These are phyloP conservation scores for Edaphochlamys debaryana DNA, from an alignment of 139 green algal species.

Conservation along the genomic window DNA sequence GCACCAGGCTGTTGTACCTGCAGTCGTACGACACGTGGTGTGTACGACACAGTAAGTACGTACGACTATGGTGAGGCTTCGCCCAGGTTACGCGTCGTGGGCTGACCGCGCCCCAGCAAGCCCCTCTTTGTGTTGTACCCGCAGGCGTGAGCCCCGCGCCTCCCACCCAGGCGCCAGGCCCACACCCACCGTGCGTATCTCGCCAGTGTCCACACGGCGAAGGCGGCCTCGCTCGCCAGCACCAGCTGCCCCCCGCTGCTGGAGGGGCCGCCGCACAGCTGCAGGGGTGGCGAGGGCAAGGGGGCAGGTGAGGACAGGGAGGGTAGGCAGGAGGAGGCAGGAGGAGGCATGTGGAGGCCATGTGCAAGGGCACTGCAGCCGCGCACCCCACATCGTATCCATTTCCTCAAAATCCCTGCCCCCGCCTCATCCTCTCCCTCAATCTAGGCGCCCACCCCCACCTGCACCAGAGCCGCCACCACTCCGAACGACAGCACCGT, in stretches of 20 bases:
- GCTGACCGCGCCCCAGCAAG: no score
- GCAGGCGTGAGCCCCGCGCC: no score
- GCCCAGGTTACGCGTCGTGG: no score
- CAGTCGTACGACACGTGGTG: no score
- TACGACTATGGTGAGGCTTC: no score
- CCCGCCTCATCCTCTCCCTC: neutral
- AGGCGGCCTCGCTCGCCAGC: constrained; percentile 10
- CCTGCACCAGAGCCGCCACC: constrained; percentile 26
- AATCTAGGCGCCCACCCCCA: neutral
- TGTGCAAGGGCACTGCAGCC: neutral
- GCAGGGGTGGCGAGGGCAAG: neutral
- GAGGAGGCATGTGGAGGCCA: no score
- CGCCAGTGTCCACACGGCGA: neutral
- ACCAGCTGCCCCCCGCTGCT: constrained; percentile 9
- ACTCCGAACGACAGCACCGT: constrained; percentile 11
- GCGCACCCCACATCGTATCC: neutral
- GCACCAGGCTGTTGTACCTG: no score
- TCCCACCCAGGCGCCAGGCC: no score
- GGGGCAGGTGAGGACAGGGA: neutral
- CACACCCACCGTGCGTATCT: neutral
- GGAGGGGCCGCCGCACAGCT: constrained; percentile 6
- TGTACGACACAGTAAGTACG: no score
- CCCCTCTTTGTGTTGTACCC: no score
- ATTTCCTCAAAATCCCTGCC: no score
- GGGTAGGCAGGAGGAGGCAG: neutral